Base-by-base conservation (phyloP, 768 basidiomycete species). In the Pleurotus tuoliensis region DNA sequence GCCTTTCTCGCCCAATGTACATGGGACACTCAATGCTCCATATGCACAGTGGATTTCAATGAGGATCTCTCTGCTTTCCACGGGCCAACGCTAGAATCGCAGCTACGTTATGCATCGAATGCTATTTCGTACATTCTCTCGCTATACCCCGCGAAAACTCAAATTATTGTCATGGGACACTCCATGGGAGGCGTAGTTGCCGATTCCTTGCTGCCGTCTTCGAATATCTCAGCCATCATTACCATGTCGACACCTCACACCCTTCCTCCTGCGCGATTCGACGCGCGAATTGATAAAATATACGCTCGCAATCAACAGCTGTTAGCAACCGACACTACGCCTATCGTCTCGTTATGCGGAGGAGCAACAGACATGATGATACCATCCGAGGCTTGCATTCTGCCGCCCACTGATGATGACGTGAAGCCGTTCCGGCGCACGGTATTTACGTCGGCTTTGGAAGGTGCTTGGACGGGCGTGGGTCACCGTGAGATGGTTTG, bases 161-260 rank as follows among this genome's bases (percentile, higher is more conserved):
- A 73, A 37, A 82, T 98, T 55, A 81, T 89, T 47, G 66, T 98
- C 57, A 74, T 98, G 68, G 97, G 90, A 2, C 96, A 98, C 68
- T 98, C 95, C 9, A 99, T 99, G 97, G 97, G 97, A 20, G 97
- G 97, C 8, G 74, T 96, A 47, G 94, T 96, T 4, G 93, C 92
- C 7, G 84, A 86, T 0, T 85, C 90, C 4, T 76, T 95, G 12
- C 81, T 95, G 8, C 83, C 89, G 1, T 82, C 85, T 5, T 61
- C 67, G 6, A 69, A 83, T 54, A 83, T 96, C 40, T 83, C 88
- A 7, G 82, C 86, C 0, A 79, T 98, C 57, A 82, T 98, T 65
- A 98, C 97, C n/a, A 91, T 99, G 90, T 94, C 94, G 0, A 92
- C 96, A 0, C 97, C 97, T 0, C 92, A 97, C 64, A 79, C 79